Evolutionary conservation across 2,329 filamentous ascomycete genomes (phyloP), one percentile per base, ranked within the genome.

Genomic region (Keithomyces neogunnii): DNA sequence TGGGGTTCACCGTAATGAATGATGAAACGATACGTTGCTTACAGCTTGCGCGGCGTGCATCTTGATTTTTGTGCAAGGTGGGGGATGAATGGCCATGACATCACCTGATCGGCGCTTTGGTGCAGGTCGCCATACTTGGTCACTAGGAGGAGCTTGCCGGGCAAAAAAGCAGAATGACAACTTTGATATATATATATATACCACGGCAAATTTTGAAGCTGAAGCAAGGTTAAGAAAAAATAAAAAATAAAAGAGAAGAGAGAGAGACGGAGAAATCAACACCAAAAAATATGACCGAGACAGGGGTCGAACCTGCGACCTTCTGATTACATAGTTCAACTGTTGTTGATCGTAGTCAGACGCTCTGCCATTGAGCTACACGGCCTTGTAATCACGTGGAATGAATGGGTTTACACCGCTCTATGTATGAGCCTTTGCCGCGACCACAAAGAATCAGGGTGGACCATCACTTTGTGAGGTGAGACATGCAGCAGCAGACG

Each of bases 311-410:
- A 59, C 56, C 57, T 58, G 56, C 56, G 57, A 57, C 55, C 58
- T 60, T 56, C 54, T 57, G 55, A 57, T 54, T n/a, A 45, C 46
- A 33, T 11, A 45, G 13, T 45, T 29, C 8, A 35, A 5, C 8
- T 51, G 43, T 50, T 47, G 10, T 42, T 26, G 19, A 13, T 69
- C 66, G 67, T 69, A 69, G 68, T 71, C 67, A 70, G 66, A 70
- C 67, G 67, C 66, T 67, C 69, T 71, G 67, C 61, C 67, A 70
- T 67, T 67, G 63, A 64, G 63, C 65, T 64, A 69, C 57, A 64
- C 57, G 56, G 57, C 58, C 66, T 7, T 46, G 26, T 11, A 19
- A 38, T 9, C 33, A 11, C 8, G 33, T 36, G 33, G 33, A 36
- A 19, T 19, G 19, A 19, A 19, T 1, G 1, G 19, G 19, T 19